Base-by-base conservation (phyloP, 2,329 filamentous ascomycete species). In the Beauveria brongniartii region DNA sequence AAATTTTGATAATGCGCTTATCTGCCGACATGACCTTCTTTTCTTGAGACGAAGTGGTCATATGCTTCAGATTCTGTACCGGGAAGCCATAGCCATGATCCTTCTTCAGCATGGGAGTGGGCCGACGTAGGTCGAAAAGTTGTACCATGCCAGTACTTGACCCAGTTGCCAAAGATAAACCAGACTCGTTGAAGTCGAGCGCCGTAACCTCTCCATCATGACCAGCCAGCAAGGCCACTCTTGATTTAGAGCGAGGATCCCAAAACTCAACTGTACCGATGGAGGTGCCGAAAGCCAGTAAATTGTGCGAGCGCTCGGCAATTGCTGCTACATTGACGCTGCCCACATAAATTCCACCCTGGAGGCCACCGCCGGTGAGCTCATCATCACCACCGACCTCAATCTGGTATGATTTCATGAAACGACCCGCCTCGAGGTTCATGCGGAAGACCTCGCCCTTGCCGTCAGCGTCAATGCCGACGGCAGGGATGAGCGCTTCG, bases 231-330 rank as follows among this genome's bases (percentile, higher is more conserved):
- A 93, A 82, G 18, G 91, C 92, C 12, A 93, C 89, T 61, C 91
- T 82, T 59, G 88, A 88, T 70, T 91, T 88, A 34, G 90, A 92
- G 63, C 94, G 84, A 1, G 92, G 84, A 71, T 99, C 94, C 91
- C 92, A 99, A 69, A 97, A 93, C 71, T 99, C 94, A 28, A 97
- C 91, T 1, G 93, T 96, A n/a, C 94, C 93, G 61, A 94, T 78
- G 3, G 91, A 92, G 1, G 94, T 99, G 57, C 95, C 94, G 68
- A 99, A 99, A 0, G 93, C 92, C 40, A 92, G 81, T 5, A 99
- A 80, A 61, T 94, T 94, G 72, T 99, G 94, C 53, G 90, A 92
- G 46, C 88, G 83, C 71, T 97, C 91, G 3, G 94, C 94, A 63
- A 96, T 85, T 3, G 92, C 88, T 14, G 86, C 93, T 8, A 87